Conservation (phyloP, 176 grass and related monocot species). For the Guadua angustifolia region DNA sequence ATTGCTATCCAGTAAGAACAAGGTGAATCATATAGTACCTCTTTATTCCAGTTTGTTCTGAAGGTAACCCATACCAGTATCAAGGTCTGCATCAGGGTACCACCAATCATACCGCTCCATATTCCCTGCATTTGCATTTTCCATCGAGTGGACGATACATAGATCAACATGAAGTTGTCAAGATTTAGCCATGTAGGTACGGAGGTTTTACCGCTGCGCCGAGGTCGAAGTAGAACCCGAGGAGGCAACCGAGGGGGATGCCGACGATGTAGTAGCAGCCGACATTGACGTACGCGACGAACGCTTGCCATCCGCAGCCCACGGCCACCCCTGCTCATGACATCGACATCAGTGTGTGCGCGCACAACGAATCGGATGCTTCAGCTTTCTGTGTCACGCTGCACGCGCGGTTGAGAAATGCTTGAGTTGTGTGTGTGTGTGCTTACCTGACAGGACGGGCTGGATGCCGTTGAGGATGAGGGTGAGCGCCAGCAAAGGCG, state of each 20-base stretch:
- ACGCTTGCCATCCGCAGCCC: constrained; percentile 59
- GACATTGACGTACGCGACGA: constrained; percentile 57
- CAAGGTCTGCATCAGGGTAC: constrained; percentile 75
- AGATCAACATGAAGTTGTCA: neutral
- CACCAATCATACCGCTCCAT: constrained; percentile 82
- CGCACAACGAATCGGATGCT: neutral
- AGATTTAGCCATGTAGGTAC: neutral
- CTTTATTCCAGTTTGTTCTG: constrained; percentile 73
- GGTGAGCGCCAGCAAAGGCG: constrained; percentile 54
- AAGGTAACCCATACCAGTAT: constrained; percentile 70
- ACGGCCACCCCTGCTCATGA: constrained; percentile 42
- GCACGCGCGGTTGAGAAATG: neutral
- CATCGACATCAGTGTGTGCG: neutral
- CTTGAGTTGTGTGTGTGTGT: neutral
- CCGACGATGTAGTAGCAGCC: constrained; percentile 58
- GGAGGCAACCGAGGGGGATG: constrained; percentile 44
- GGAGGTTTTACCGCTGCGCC: constrained; percentile 27
- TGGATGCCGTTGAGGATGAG: constrained; percentile 74
- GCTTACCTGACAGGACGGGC: constrained; percentile 64
- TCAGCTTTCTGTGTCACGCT: neutral
- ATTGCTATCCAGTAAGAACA: neutral
- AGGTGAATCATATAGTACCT: constrained; percentile 47
- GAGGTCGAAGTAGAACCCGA: constrained; percentile 51
- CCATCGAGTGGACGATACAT: neutral
- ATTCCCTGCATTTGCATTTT: constrained; percentile 57